These are phyloP conservation scores for Mesembryanthemum crystallinum DNA, from an alignment of 148 eudicot species.

Conservation along the genomic window DNA sequence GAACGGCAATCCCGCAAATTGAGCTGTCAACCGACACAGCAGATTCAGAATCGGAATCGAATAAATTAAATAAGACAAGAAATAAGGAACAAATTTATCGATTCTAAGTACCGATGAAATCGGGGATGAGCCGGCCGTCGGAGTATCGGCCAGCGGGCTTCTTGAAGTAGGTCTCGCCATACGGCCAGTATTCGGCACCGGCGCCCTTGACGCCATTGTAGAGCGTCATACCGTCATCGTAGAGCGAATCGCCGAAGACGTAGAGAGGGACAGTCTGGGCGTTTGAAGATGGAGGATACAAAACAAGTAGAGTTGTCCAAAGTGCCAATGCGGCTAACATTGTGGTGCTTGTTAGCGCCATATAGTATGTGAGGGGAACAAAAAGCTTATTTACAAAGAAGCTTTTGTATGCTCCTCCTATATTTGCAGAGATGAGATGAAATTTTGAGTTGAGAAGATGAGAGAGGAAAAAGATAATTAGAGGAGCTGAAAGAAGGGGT, in stretches of 20 bases:
- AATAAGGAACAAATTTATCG: background rate
- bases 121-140: conserved; percentile 53
- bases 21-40: conserved; percentile 24
- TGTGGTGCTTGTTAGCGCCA: background rate
- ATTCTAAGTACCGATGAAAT: conserved; percentile 37
- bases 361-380: background rate
- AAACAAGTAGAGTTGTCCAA: background rate
- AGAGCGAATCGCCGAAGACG: conserved; percentile 57
- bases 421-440: too few relatives aligned
- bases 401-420: too few relatives aligned
- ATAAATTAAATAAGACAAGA: background rate
- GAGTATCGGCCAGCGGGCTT: conserved; percentile 42
- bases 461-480: too few relatives aligned
- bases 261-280: conserved; percentile 28
- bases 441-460: too few relatives aligned
- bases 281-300: background rate
- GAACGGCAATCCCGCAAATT: conserved; percentile 39
- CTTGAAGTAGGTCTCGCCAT: conserved; percentile 44
- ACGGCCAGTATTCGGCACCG: conserved; percentile 37
- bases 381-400: background rate
- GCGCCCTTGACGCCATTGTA: conserved; percentile 33
- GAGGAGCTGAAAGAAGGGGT: background rate
- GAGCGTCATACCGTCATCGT: conserved; percentile 44
- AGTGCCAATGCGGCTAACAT: conserved; percentile 6
- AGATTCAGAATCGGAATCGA: too few relatives aligned